These are phyloP conservation scores for Clitocybe nebularis DNA, from an alignment of 1,284 basidiomycete species.

Conservation along the genomic window DNA sequence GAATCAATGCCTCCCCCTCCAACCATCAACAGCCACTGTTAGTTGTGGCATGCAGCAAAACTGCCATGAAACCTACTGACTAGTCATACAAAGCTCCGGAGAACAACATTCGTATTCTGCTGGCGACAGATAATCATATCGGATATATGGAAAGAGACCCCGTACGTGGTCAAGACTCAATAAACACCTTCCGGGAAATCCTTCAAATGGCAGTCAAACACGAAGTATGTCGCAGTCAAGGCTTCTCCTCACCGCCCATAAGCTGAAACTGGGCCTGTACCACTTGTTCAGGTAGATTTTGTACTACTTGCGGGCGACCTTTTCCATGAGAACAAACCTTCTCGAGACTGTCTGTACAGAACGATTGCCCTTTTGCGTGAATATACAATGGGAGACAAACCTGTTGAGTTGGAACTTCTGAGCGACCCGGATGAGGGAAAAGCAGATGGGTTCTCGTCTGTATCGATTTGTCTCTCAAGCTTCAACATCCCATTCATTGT, in stretches of 20 bases:
- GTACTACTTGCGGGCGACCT: conserved; percentile 93
- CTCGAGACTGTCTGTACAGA: conserved; percentile 84
- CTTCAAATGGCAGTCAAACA: conserved; percentile 86
- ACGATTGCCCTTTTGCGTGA: conserved; percentile 88
- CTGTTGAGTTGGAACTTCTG: conserved; percentile 85
- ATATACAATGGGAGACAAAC: conserved; percentile 85
- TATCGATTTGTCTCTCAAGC: conserved; percentile 15
- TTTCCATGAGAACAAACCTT: conserved; percentile 97
- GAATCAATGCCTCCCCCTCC: conserved; percentile 19
- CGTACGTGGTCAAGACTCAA: conserved; percentile 90
- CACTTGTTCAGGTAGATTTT: conserved; percentile 78
- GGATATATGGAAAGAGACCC: conserved; percentile 96
- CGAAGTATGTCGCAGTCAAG: conserved; percentile 52
- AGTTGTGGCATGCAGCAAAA: conserved; percentile 17
- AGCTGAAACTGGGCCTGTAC: conserved; percentile 6
- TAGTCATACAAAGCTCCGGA: conserved; percentile 40
- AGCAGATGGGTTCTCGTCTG: conserved; percentile 79
- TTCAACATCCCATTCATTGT: conserved; percentile 22
- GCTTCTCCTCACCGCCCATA: too few species aligned
- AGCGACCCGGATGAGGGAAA: conserved; percentile 92
- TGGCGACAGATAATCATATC: conserved; percentile 95
- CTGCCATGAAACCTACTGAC: conserved; percentile 6
- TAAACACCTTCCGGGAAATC: conserved; percentile 94
- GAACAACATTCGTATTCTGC: conserved; percentile 78
- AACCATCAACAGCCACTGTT: conserved; percentile 35